Evolutionary conservation across 768 basidiomycete species (phyloP), one percentile per base, ranked within the genome.

Genomic region (Collybia mongolica): DNA sequence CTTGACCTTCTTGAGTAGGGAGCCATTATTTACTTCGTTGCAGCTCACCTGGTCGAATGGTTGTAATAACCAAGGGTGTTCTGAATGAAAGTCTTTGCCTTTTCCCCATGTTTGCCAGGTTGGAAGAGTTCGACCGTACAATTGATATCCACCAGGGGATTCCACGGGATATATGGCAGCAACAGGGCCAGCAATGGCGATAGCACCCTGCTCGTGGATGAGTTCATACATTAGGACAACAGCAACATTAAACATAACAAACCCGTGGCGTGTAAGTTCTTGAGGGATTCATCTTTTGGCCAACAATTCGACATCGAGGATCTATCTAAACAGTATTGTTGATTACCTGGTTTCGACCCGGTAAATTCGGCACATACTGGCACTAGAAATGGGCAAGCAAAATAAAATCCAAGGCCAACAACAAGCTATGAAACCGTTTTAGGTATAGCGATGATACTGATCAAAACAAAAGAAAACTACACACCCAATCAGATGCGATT

Each of bases 271-370:
- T 88, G 52, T 72, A 83, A 0, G 83, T 84, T 6, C 86, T 69
- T 0, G 84, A 84, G 0, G 86, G 86, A 48, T 88, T 88, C 82
- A 87, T 86, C 63, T 88, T 89, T 52, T 87, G 86, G 0, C 81
- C 83, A 5, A 82, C 73, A 0, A 88, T 62, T 32, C 84, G 70
- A 51, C 76, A 79, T 24, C 81, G 69, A 6, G 80, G 81, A 57
- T 83, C 81, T 15, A 84, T 72, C 81, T 83, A 51, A 3, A 3
- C 20, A n/a, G 32, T 6, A 41, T 47, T 32, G 51, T 14, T 18
- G n/a, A n/a, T n/a, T n/a, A n/a, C n/a, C 5, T 24, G 14, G 20
- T 8, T 22, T 9, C 44, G 2, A 12, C 23, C 2, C 39, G 12
- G 24, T 4, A 5, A 18, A 40, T 24, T 18, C 39, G 20, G 19